Base-by-base conservation (phyloP, 129 eudicot genomes). In the Kitagawia praeruptora region DNA sequence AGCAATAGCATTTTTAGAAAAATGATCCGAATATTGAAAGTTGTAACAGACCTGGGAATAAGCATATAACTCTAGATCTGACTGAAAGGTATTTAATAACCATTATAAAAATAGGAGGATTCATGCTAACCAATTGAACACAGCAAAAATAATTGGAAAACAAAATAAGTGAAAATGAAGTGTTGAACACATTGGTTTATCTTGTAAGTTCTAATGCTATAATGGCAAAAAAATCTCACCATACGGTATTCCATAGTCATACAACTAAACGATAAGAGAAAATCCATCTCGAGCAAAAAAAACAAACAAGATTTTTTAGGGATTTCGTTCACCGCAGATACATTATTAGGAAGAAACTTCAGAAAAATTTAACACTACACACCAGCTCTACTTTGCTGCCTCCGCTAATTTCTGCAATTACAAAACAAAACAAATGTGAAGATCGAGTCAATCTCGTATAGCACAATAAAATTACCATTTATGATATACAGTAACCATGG, bases 341-440 rank as follows among this genome's bases (percentile, higher is more conserved):
- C 15, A 45, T 75, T 75, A 75, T 75, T 46, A 46, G 25, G 61
- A 12, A 7, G 77, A 46, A 75, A 48, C 58, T 75, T 75, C 10
- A 44, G 6, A 3, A 8, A 46, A 13, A 42, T 0, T 4, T 74
- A 14, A 27, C 40, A 13, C 40, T 27, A 14, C 61, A 74, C 49
- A 13, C 61, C 63, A 28, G 15, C 38, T 75, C 61, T 75, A 75
- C 40, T 75, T 31, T 27, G 77, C 77, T 75, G 61, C 61, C 25
- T 75, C 61, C 5, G 21, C 27, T 61, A 6, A 46, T 27, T 75
- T 75, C 77, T 75, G 77, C 51, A 75, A 12, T 75, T 46, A 75
- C 19, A 46, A 75, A 45, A 45, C 23, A 28, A 75, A 45, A 45
- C 41, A n/a, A 75, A 45, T 25, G 61, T 28, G 40, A 46, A 45